A percentile compares a stretch with the other conserved stretches of the same genome.
Evolutionary conservation across 2,329 filamentous ascomycete species (phyloP).

Genomic region (Sclerotinia borealis): DNA sequence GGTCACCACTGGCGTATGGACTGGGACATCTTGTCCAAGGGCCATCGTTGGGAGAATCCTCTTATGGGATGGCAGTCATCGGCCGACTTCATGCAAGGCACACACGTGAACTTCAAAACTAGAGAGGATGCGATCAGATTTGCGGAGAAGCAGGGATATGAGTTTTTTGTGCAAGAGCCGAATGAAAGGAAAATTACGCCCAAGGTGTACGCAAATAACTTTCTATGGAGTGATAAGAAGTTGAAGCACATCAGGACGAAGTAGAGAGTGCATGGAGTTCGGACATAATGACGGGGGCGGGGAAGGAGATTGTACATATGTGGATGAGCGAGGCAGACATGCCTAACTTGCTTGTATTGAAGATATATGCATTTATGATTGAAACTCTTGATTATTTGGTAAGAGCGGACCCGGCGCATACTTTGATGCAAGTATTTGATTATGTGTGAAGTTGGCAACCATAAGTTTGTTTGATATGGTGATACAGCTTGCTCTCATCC

Average conservation of each 20-base stretch:
- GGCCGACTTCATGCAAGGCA: slow-evolving; percentile 91
- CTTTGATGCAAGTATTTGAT: neutral
- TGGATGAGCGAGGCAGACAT: neutral
- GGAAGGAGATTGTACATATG: slow-evolving; percentile 11
- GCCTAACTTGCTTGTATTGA: neutral
- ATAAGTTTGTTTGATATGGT: neutral
- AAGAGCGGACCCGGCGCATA: neutral
- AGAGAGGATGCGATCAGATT: slow-evolving; percentile 95
- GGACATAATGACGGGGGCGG: neutral
- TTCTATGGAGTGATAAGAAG: slow-evolving; percentile 77
- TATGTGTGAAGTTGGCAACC: neutral
- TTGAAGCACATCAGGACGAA: slow-evolving; percentile 83
- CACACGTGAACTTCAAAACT: slow-evolving; percentile 78
- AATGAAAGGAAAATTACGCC: slow-evolving; percentile 79
- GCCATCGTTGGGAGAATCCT: slow-evolving; percentile 96
- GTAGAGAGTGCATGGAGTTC: slow-evolving; percentile 39
- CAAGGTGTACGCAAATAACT: slow-evolving; percentile 97
- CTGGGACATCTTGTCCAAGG: slow-evolving; percentile 89
- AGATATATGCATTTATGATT: neutral
- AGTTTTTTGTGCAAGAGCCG: slow-evolving; percentile 97
- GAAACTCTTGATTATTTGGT: neutral
- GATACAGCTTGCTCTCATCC: neutral
- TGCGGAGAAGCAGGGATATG: slow-evolving; percentile 97
- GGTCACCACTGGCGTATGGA: slow-evolving; percentile 91
- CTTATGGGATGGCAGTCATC: slow-evolving; percentile 99